Evolutionary conservation across 768 basidiomycete genomes (phyloP), one percentile per base, ranked within the genome.

Genomic region (Russula earlei): DNA sequence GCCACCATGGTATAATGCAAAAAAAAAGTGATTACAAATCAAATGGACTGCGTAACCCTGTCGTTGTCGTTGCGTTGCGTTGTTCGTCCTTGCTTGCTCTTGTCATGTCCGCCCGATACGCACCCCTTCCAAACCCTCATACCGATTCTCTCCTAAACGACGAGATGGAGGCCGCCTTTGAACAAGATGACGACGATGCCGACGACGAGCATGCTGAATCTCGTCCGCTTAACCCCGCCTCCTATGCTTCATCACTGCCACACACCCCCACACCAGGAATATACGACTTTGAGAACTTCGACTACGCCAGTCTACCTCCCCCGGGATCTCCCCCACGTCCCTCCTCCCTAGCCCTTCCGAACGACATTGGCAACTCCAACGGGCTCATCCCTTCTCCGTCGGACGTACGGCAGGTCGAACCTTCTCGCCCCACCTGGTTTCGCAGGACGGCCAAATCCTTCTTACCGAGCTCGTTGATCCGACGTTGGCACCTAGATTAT

Each of bases 81-180:
- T 19, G 17, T 29, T 27, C 14, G 15, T 37, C 24, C 33, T 36
- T 4, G 6, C 31, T 11, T 12, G 0, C 34, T 36, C 34, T 14
- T 11, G 8, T 17, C 53, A 77, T 76, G 77, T 69, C 82, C 63
- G 76, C 74, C 62, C 79, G 81, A 62, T 89, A 89, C 76, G 80
- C 81, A 1, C 81, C 85, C 56, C 70, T 88, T 43, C 82, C 84
- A 11, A 82, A 78, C 61, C 75, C 78, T 20, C 73, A 72, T 63
- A 70, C 74, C 17, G 78, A 79, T 66, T 71, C 69, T 44, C 71
- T 75, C 52, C 67, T 73, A 9, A 71, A 74, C 45, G 67, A 76
- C 56, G 85, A 91, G 73, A 82, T 93, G 79, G 85, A 92, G 66
- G 89, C 89, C 22, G 90, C 91, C 2, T 93, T 93, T 62, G 84